phyloP scores from a whole-genome alignment of 2,329 filamentous ascomycete species.

The Epichloe sibirici region DNA sequence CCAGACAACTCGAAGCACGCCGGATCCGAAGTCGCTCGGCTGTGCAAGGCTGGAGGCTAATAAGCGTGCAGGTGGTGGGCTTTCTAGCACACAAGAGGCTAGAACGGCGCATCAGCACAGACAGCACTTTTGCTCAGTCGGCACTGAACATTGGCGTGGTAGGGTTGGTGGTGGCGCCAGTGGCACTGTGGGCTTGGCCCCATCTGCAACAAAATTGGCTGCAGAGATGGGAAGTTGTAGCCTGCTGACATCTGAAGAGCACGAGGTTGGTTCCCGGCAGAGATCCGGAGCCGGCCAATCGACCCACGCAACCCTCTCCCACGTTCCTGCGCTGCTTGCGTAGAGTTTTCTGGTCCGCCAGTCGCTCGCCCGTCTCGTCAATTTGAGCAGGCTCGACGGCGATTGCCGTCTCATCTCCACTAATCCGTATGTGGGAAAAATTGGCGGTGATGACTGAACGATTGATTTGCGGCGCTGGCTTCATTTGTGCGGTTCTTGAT shows the following conservation, averaged over 20 bases:
- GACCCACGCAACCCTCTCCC: constrained; percentile 1
- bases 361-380: background rate
- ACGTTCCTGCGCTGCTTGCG: background rate
- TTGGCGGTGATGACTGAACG: too few relatives aligned
- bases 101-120: background rate
- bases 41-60: background rate
- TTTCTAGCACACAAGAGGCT: background rate
- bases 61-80: background rate
- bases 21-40: constrained; percentile 2
- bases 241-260: constrained; percentile 4
- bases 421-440: background rate
- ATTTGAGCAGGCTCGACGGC: background rate
- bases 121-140: background rate
- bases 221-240: background rate
- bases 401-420: background rate
- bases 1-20: background rate
- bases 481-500: background rate
- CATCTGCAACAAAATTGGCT: background rate
- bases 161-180: background rate
- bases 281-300: constrained; percentile 5
- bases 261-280: constrained; percentile 3
- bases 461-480: too few relatives aligned
- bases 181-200: background rate
- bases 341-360: background rate
- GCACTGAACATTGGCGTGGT: background rate